phyloP scores from a whole-genome alignment of 73 alveolate species.

The Urostyla sp. region DNA sequence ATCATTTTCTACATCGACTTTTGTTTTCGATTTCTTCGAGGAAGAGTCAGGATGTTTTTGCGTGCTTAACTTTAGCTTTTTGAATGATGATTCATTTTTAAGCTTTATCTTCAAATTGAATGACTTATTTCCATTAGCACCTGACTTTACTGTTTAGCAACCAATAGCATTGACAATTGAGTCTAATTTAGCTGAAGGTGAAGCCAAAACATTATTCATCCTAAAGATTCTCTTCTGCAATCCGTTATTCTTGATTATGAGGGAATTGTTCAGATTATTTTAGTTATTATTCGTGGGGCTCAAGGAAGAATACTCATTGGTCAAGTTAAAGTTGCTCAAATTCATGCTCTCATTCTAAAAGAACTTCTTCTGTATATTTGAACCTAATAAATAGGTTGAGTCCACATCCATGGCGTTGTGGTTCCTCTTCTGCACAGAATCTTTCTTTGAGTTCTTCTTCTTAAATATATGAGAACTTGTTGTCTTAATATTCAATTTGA shows the following conservation, averaged over 20 bases:
- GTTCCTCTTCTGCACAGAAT: not conserved
- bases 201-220: slow-evolving; percentile 12
- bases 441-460: not conserved
- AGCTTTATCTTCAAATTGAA: slow-evolving; percentile 38
- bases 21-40: slow-evolving; percentile 6
- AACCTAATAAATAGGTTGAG: slow-evolving; percentile 25
- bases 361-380: not conserved
- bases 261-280: slow-evolving; percentile 2
- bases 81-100: slow-evolving; percentile 26
- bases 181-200: slow-evolving; percentile 15
- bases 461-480: not conserved
- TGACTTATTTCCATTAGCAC: slow-evolving; percentile 16
- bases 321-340: slow-evolving; percentile 33
- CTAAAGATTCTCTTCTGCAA: slow-evolving; percentile 2
- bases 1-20: not conserved
- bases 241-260: not conserved
- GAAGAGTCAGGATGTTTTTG: slow-evolving; percentile 2
- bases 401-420: not conserved
- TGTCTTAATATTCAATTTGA: slow-evolving; percentile 17
- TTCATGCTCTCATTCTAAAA: slow-evolving; percentile 36
- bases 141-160: slow-evolving; percentile 23
- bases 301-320: slow-evolving; percentile 39
- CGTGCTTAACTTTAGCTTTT: slow-evolving; percentile 7
- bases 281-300: slow-evolving; percentile 24
- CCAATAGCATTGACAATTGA: slow-evolving; percentile 28